These are phyloP conservation scores for Lunularia cruciata DNA, from an alignment of 225 moss, liverwort and hornwort genomes.

Conservation along the genomic window DNA sequence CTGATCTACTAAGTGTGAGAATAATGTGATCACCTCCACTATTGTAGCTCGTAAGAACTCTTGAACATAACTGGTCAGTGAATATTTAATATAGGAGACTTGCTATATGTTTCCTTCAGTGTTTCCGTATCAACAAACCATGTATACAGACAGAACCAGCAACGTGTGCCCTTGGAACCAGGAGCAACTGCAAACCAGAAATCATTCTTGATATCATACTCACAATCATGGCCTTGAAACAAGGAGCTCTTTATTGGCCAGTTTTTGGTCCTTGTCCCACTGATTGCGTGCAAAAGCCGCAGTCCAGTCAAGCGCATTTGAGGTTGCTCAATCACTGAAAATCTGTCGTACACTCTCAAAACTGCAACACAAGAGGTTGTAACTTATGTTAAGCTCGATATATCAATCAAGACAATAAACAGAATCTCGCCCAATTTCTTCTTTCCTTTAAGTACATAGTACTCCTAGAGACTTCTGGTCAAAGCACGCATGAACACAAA, in stretches of 20 bases:
- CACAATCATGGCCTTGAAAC: slow-evolving; percentile 88
- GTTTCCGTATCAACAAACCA: background rate
- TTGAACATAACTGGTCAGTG: no score
- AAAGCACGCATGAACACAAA: no score
- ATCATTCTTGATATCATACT: slow-evolving; percentile 16
- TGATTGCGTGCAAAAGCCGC: slow-evolving; percentile 73
- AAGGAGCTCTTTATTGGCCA: slow-evolving; percentile 96
- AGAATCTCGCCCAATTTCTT: background rate
- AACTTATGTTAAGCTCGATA: background rate
- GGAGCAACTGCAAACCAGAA: no score
- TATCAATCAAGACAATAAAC: background rate
- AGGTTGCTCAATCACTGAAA: slow-evolving; percentile 68
- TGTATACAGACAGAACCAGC: no score
- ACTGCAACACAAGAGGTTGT: slow-evolving; percentile 44
- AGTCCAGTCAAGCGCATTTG: slow-evolving; percentile 64
- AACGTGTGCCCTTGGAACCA: no score
- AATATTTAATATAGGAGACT: no score
- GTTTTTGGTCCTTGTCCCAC: slow-evolving; percentile 83
- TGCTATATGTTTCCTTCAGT: background rate
- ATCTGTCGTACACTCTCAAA: slow-evolving; percentile 85
- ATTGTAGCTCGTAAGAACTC: no score
- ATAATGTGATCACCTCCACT: no score
- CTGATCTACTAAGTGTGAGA: no score
- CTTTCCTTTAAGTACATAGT: background rate
- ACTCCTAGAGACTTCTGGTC: no score